Evolutionary conservation across 768 basidiomycete species (phyloP).

Genomic region (Thelephora aurantiotincta): DNA sequence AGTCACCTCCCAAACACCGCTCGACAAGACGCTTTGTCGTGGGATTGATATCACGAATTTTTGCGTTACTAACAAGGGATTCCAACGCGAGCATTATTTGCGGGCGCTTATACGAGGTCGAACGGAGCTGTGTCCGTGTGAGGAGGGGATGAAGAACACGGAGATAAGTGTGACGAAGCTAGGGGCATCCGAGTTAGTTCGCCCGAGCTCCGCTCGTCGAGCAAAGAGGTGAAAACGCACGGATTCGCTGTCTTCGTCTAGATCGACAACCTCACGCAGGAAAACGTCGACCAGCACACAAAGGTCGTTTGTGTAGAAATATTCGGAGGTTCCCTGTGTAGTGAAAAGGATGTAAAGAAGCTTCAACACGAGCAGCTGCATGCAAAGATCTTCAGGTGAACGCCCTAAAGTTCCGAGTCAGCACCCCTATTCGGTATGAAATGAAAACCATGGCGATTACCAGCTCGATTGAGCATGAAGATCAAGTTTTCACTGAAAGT

Average conservation of each 20-base stretch:
- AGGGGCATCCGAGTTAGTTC: not conserved
- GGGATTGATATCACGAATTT: slow-evolving; percentile 69
- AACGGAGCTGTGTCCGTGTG: slow-evolving; percentile 82
- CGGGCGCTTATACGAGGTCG: slow-evolving; percentile 79
- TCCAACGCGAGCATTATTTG: slow-evolving; percentile 79
- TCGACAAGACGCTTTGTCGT: slow-evolving; percentile 89
- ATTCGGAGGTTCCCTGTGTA: slow-evolving; percentile 83
- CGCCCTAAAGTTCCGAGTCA: slow-evolving; percentile 34
- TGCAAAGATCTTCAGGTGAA: slow-evolving; percentile 83
- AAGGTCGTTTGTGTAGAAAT: slow-evolving; percentile 96
- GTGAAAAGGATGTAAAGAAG: slow-evolving; percentile 91
- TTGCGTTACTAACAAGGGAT: slow-evolving; percentile 54
- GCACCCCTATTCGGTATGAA: slow-evolving; percentile 3
- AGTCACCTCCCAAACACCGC: slow-evolving; percentile 75
- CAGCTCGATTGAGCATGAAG: slow-evolving; percentile 94
- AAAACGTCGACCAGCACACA: slow-evolving; percentile 96
- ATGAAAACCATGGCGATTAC: slow-evolving; percentile 30
- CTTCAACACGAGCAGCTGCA: slow-evolving; percentile 90
- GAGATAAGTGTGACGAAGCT: slow-evolving; percentile 93
- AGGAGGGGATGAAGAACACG: slow-evolving; percentile 92
- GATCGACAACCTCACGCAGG: slow-evolving; percentile 80
- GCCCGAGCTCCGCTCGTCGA: not conserved
- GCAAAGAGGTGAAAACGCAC: slow-evolving; percentile 29
- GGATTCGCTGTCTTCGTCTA: slow-evolving; percentile 90
- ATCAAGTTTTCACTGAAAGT: slow-evolving; percentile 98